Percentiles rank a stretch among this genome's conserved stretches.
phyloP scores from a whole-genome alignment of 352 stramenopile genomes.

The Bremia lactucae region DNA sequence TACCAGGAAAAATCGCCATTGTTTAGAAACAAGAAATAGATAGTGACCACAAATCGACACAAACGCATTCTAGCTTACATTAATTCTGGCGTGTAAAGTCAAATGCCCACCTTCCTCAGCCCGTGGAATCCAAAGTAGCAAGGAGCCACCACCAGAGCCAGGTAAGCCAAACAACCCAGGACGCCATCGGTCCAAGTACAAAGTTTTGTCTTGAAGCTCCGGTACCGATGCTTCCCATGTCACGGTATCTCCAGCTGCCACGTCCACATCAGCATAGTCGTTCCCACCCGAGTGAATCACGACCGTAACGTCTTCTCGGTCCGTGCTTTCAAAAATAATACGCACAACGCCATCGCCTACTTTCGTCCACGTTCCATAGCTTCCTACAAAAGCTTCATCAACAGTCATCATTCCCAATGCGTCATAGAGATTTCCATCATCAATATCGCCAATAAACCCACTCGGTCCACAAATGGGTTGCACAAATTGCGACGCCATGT shows the following conservation, averaged over 20 bases:
- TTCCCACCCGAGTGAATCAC: slow-evolving; percentile 22
- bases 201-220: slow-evolving; percentile 31
- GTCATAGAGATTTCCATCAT: slow-evolving; percentile 26
- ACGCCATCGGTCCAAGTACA: slow-evolving; percentile 48
- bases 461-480: slow-evolving; percentile 45
- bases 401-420: slow-evolving; percentile 16
- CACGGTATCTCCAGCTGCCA: slow-evolving; percentile 22
- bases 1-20: too few species aligned
- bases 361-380: slow-evolving; percentile 29
- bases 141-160: slow-evolving; percentile 16
- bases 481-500: slow-evolving; percentile 36
- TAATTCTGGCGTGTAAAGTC: slow-evolving; percentile 23
- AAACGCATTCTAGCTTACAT: too few species aligned
- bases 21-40: too few species aligned
- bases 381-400: slow-evolving; percentile 31
- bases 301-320: slow-evolving; percentile 12
- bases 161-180: slow-evolving; percentile 21
- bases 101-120: slow-evolving; percentile 18
- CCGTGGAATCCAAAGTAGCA: slow-evolving; percentile 32
- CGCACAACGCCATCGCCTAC: slow-evolving; percentile 20
- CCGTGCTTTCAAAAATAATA: slow-evolving; percentile 29
- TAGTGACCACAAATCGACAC: too few species aligned
- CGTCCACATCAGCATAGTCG: slow-evolving; percentile 22
- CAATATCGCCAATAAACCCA: slow-evolving; percentile 32
- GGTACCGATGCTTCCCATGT: slow-evolving; percentile 23